Evolutionary conservation across 306 rosid genomes (phyloP).

Genomic region (Luffa acutangula): DNA sequence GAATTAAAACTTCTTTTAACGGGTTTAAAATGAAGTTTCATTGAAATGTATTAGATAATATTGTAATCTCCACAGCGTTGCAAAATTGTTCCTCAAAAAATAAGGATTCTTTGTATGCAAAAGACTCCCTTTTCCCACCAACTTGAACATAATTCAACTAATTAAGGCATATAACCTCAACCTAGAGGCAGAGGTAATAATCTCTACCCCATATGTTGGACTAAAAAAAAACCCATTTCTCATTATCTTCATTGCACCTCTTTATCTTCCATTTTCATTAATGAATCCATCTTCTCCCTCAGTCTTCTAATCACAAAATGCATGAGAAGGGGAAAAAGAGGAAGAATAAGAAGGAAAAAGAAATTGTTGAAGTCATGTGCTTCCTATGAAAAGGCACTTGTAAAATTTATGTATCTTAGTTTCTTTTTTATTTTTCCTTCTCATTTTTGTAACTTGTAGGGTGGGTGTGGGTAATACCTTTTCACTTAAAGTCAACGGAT

Average conservation of each 20-base stretch:
- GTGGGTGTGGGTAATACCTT: not conserved
- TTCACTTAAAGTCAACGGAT: not conserved
- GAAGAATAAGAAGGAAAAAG: not conserved
- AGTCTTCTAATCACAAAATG: not conserved
- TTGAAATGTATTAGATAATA: not conserved
- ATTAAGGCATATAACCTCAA: too few species aligned
- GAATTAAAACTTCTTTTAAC: not conserved
- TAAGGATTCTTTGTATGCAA: not conserved
- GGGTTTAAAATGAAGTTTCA: not conserved
- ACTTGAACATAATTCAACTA: too few species aligned
- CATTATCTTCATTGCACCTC: not conserved
- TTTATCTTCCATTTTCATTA: not conserved
- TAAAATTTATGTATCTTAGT: not conserved
- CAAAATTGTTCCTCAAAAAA: not conserved
- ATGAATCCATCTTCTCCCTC: not conserved
- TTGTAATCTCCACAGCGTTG: not conserved
- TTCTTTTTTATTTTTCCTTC: not conserved
- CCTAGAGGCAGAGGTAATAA: too few species aligned
- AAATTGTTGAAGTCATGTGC: not conserved
- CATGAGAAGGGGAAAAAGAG: not conserved
- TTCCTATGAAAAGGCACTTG: not conserved
- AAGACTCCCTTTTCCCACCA: not conserved
- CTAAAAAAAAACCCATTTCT: too few species aligned
- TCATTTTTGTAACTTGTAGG: not conserved
- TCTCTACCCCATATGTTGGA: too few species aligned